Evolutionary conservation across 768 basidiomycete species (phyloP), one percentile per base, ranked within the genome.

Genomic region (Termitomyces sp.): DNA sequence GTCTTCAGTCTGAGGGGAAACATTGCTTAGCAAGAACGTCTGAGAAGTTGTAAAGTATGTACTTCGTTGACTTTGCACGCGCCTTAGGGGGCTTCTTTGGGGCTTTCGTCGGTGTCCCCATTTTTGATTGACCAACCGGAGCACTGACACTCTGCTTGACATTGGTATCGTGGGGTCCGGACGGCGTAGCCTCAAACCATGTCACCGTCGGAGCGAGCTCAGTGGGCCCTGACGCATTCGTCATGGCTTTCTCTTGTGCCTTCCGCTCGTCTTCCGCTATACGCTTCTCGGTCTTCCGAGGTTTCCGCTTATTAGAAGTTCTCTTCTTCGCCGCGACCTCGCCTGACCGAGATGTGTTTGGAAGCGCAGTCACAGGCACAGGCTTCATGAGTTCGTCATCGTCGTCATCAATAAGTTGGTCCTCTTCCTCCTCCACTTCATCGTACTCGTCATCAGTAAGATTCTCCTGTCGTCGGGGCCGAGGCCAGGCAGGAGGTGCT

Each of bases 351-450:
- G 64, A 62, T 44, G 69, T 44, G 28, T 66, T 59, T 5, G 70
- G 57, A 24, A 70, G 68, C 26, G 67, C 59, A 28, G 68, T 62
- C 30, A 65, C 62, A 52, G 73, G 71, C 24, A 72, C 63, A 11
- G 72, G 68, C 55, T 71, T 72, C 58, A 66, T 60, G 22, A 67
- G 57, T 38, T 68, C 65, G 33, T 71, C 71, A 40, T 73, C 70
- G 50, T 87, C 70, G 51, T 87, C 89, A 70, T 92, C 89, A 63
- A 90, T 86, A 62, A 91, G 80, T 63, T 90, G 84, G 73, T 92
- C 89, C 71, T 90, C 87, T 68, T 88, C 83, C 44, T 85, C 83
- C 36, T 88, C 87, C 0, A 80, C 80, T 33, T 88, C 86, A 8
- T 82, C 85, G 11, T 80, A 81, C 16, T 77, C 81, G 35, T 85